Evolutionary conservation across 2,329 filamentous ascomycete genomes (phyloP).

Genomic region (Chaetothyriales sp.): DNA sequence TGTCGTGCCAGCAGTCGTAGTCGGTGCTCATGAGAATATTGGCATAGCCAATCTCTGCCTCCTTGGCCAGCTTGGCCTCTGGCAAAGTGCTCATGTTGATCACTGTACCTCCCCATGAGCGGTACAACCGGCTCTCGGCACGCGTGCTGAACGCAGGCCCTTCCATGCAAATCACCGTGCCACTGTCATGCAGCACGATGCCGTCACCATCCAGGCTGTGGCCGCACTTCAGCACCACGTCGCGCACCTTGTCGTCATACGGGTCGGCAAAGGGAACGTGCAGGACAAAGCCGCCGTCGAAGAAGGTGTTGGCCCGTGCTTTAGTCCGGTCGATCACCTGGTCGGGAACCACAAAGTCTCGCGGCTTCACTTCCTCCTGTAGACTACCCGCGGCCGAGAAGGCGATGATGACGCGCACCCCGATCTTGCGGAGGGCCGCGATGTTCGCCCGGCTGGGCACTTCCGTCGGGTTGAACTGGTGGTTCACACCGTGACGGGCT

Average conservation of each 20-base stretch:
- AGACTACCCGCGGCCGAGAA: slow-evolving; percentile 91
- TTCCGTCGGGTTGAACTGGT: slow-evolving; percentile 85
- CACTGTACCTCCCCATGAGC: slow-evolving; percentile 79
- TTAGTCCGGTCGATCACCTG: slow-evolving; percentile 97
- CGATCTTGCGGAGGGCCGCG: slow-evolving; percentile 81
- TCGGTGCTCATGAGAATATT: slow-evolving; percentile 99
- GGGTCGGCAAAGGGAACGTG: slow-evolving; percentile 94
- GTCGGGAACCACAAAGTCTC: slow-evolving; percentile 93
- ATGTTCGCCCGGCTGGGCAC: slow-evolving; percentile 94
- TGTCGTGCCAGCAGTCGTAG: slow-evolving; percentile 93
- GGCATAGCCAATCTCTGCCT: slow-evolving; percentile 93
- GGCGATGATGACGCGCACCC: slow-evolving; percentile 80
- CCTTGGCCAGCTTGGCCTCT: slow-evolving; percentile 87
- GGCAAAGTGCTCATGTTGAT: slow-evolving; percentile 98
- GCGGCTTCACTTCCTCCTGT: slow-evolving; percentile 81
- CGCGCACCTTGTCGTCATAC: slow-evolving; percentile 66
- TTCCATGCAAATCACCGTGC: slow-evolving; percentile 90
- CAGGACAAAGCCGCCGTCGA: slow-evolving; percentile 66
- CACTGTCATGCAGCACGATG: slow-evolving; percentile 68
- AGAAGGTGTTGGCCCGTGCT: slow-evolving; percentile 91
- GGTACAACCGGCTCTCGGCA: slow-evolving; percentile 90
- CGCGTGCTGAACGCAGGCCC: slow-evolving; percentile 97
- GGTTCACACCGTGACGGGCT: slow-evolving; percentile 77
- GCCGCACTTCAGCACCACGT: slow-evolving; percentile 66
- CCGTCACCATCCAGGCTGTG: slow-evolving; percentile 67